Evolutionary conservation across 495 filamentous ascomycete species (phyloP).

Genomic region (Glarea lozoyensis): DNA sequence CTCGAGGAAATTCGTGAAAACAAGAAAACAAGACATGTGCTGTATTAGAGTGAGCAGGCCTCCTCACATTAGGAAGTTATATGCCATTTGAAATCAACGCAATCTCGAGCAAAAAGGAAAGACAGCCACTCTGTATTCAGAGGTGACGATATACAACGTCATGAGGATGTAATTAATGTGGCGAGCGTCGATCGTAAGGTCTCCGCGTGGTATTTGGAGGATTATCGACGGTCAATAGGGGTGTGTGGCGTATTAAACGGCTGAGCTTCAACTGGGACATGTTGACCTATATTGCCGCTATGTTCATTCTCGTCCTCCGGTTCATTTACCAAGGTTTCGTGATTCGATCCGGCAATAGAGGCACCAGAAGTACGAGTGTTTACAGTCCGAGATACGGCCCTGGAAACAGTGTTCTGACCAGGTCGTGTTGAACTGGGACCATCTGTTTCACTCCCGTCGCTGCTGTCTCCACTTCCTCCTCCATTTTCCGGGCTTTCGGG

Average conservation of each 20-base stretch:
- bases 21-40: constrained; percentile 1
- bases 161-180: no score
- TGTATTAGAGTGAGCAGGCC: not conserved
- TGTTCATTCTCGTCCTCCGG: not conserved
- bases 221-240: no score
- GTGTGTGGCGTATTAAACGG: no score
- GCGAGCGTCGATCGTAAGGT: no score
- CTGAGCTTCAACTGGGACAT: not conserved
- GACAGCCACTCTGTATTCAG: no score
- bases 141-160: no score
- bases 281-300: not conserved
- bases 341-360: constrained; percentile 1
- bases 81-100: no score
- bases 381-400: constrained; percentile 1
- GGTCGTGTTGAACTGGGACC: constrained; percentile 8
- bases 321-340: not conserved
- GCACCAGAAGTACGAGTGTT: not conserved
- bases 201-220: no score
- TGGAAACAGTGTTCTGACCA: constrained; percentile 1
- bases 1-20: constrained; percentile 3
- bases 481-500: constrained; percentile 13
- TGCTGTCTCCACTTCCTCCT: constrained; percentile 10
- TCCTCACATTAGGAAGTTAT: no score
- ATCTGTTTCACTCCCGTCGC: constrained; percentile 17
- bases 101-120: no score